Base-by-base conservation (phyloP, 2,329 filamentous ascomycete genomes). In the Nothophaeocryptopus gaeumannii region DNA sequence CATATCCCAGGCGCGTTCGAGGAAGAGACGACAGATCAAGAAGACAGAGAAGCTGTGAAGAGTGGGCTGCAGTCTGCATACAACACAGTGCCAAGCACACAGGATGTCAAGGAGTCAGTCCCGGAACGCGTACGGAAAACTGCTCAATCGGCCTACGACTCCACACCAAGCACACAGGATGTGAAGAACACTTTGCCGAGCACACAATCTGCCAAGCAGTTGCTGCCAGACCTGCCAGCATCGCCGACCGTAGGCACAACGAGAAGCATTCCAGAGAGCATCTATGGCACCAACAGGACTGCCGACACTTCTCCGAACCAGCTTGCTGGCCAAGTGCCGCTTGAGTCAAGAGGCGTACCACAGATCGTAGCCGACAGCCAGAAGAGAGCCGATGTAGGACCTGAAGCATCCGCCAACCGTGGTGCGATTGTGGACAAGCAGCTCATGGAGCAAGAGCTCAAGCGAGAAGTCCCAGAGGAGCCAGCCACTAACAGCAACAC, bases 341-440 rank as follows among this genome's bases (percentile, higher is more conserved):
- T 42, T 8, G 39, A 42, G 62, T 15, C 29, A n/a, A 30, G 39
- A 42, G 65, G 59, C 26, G 79, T 81, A 10, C 84, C 84, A 29
- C 78, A 81, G 54, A 69, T 85, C 37, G 86, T 89, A 44, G 83
- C 80, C 64, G 80, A 88, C 63, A 88, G 84, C 71, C 85, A 89
- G 63, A 75, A 82, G 60, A 79, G 83, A 67, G 84, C 85, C n/a
- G 70, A 80, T 45, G 74, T 75, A 38, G 72, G 74, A 3, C 81
- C 85, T n/a, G 86, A 88, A 65, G 85, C 86, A 8, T 83, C 83
- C 55, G 84, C 78, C 36, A 74, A 82, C 49, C 70, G 80, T 30
- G 75, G 79, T 34, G 85, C 85, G 63, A 61, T 51, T 62, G 70
- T 14, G 13, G 55, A 60, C 30, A 60, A 42, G 39, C 13, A 14